These are phyloP conservation scores for Gardenia jasminoides DNA, from an alignment of 257 asterid species.

Conservation along the genomic window DNA sequence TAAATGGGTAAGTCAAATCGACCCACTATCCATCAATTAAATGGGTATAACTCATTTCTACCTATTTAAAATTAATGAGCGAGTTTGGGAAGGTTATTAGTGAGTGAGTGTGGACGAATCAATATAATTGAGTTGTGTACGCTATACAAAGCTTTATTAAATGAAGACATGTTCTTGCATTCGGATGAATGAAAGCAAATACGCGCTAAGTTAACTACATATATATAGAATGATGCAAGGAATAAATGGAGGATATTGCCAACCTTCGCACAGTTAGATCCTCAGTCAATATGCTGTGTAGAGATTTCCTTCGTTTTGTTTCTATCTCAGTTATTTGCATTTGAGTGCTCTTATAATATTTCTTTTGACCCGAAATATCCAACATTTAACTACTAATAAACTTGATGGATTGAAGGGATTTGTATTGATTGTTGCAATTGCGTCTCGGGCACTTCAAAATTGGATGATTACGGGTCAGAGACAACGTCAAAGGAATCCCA, in stretches of 20 bases:
- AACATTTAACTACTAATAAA: background rate
- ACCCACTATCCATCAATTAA: too few species aligned
- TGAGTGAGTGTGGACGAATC: too few species aligned
- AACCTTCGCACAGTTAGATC: background rate
- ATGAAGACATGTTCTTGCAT: background rate
- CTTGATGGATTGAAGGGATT: background rate
- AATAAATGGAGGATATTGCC: background rate
- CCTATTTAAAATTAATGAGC: too few species aligned
- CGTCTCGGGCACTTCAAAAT: conserved; percentile 8
- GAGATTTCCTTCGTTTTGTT: background rate
- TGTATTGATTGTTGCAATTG: conserved; percentile 9
- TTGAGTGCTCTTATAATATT: background rate
- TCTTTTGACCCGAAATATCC: background rate
- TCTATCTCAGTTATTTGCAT: background rate
- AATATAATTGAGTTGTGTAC: too few species aligned
- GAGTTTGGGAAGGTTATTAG: too few species aligned
- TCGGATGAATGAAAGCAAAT: background rate
- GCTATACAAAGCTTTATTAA: background rate
- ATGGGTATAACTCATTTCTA: too few species aligned
- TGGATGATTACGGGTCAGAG: conserved; percentile 1
- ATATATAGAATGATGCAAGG: background rate
- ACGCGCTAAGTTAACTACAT: too few species aligned
- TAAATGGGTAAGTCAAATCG: too few species aligned
- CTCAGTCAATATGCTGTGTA: background rate
- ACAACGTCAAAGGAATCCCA: conserved; percentile 26